Conservation (phyloP, 202 grass and related monocot genomes). For the Saccharum hybrid region DNA sequence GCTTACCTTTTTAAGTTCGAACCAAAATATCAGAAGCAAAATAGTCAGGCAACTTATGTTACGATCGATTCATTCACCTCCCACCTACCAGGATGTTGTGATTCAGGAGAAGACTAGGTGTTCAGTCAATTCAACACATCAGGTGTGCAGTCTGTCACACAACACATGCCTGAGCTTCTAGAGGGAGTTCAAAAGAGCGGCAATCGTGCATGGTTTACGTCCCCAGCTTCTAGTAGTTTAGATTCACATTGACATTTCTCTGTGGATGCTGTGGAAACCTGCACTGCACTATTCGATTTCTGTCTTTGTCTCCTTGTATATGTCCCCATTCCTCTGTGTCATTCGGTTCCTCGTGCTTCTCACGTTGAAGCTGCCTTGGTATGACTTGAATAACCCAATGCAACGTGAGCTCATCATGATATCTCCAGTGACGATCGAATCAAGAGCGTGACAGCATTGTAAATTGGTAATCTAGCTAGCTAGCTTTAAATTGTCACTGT, state of each 20-base stretch:
- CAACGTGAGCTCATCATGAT: conserved; percentile 20
- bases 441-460: not conserved
- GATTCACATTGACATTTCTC: not conserved
- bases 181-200: conserved; percentile 10
- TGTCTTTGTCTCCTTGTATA: not conserved
- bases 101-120: conserved; percentile 28
- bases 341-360: not conserved
- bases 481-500: not conserved
- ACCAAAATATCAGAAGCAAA: not conserved
- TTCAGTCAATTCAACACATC: conserved; percentile 36
- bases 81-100: not conserved
- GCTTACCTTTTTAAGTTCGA: not conserved
- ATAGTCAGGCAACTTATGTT: not conserved
- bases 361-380: not conserved
- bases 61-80: not conserved
- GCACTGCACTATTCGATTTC: not conserved
- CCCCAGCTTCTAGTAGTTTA: not conserved
- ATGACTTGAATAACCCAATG: not conserved
- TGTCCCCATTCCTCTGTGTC: too few species aligned
- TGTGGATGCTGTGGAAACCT: not conserved
- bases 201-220: not conserved
- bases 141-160: not conserved
- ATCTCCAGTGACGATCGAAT: conserved; percentile 11
- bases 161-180: conserved; percentile 14
- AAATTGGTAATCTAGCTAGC: not conserved